Percentiles rank a stretch among this genome's conserved stretches.
Evolutionary conservation across 2,329 filamentous ascomycete species (phyloP).

Genomic region (Apiospora sp.): DNA sequence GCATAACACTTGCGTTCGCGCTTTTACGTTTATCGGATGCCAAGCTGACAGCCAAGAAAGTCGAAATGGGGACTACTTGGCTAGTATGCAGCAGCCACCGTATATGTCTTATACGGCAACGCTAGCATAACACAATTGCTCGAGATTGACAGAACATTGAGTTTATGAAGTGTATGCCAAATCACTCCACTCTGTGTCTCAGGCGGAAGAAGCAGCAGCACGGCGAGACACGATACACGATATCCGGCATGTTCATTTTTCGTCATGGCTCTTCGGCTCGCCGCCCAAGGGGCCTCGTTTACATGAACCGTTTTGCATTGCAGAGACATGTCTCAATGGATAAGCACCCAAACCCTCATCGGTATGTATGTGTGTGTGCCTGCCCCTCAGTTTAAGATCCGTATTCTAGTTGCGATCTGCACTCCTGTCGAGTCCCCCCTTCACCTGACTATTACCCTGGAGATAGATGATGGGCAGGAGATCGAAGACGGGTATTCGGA

Average conservation of each 20-base stretch:
- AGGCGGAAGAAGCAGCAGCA: neutral
- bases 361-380: neutral
- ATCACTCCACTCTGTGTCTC: neutral
- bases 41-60: neutral
- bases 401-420: constrained; percentile 3
- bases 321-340: neutral
- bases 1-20: no score
- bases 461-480: neutral
- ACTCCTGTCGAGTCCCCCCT: neutral
- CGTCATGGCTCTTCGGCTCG: neutral
- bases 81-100: neutral
- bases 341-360: neutral
- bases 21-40: no score
- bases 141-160: neutral
- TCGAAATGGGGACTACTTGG: neutral
- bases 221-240: neutral
- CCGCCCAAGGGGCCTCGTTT: neutral
- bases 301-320: neutral
- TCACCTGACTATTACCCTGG: neutral
- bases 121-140: neutral
- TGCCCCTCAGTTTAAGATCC: neutral
- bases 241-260: neutral
- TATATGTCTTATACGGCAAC: constrained; percentile 2
- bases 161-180: constrained; percentile 1
- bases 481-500: neutral